Base-by-base conservation (phyloP, 2,329 filamentous ascomycete genomes). In the Penicillium brevicompactum region DNA sequence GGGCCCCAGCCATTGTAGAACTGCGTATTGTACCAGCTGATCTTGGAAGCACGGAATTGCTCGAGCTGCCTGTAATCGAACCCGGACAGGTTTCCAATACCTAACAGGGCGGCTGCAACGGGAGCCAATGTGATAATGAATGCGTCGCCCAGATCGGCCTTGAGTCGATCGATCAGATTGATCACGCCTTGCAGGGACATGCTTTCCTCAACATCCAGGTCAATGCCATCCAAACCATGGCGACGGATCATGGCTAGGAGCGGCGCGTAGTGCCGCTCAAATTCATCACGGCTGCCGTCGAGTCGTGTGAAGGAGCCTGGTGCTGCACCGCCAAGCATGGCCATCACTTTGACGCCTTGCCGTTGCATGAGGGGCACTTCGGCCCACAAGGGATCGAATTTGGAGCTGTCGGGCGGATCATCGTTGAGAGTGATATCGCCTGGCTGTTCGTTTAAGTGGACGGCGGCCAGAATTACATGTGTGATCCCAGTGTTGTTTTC, bases 1-100 rank as follows among this genome's bases (percentile, higher is more conserved):
- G 86, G 85, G 8, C 91, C 91, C 87, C 91, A 97, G 1, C 91
- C 91, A 68, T 90, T 94, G 80, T 97, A 97, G 74, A 96, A 96
- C 69, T 97, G 92, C 5, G 88, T 82, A 69, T 96, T 96, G 73
- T 96, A 96, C 85, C 91, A 97, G 2, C 82, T 81, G 27, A 96
- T 89, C 42, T 87, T 82, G 14, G 73, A 74, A 1, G 87, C 87
- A 5, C 84, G 80, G 71, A 84, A 81, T 10, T 82, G 79, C 70
- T 96, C 91, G 2, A 97, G 81, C 10, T 86, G 79, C 43, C 85
- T 80, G 73, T 96, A 96, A 70, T 86, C 83, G 72, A 96, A 96
- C 0, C 92, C 92, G 56, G 88, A 92, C 3, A 96, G 80, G 40
- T 88, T 82, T 13, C 72, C 72, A 24, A 87, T 75, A 10, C 82